phyloP scores from a whole-genome alignment of 108 stramenopile species.

The Nannochloropsis gaditana region DNA sequence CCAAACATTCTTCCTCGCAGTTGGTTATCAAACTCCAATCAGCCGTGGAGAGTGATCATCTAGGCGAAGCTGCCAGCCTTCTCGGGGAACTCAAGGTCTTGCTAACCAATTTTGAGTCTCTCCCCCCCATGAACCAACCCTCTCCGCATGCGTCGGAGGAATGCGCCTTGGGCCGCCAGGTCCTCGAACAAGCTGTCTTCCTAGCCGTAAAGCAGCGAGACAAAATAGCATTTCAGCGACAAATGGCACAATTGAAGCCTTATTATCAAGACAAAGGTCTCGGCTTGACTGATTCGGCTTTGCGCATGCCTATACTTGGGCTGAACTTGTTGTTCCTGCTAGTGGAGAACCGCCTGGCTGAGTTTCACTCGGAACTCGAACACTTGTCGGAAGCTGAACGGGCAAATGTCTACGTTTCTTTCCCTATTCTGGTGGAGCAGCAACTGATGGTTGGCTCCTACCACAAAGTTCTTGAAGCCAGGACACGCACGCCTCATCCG shows the following conservation, averaged over 20 bases:
- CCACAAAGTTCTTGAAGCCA: constrained; percentile 51
- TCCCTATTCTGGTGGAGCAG: constrained; percentile 52
- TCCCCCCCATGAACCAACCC: constrained; percentile 17
- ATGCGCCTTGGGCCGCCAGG: constrained; percentile 21
- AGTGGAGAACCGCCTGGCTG: constrained; percentile 56
- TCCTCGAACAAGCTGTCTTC: constrained; percentile 32
- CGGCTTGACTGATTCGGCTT: constrained; percentile 37
- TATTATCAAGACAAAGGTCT: constrained; percentile 39
- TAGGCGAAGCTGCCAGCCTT: not conserved
- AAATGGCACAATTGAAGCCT: constrained; percentile 44
- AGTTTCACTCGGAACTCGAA: constrained; percentile 57
- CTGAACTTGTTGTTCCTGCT: constrained; percentile 53
- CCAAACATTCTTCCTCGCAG: not conserved
- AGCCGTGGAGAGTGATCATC: not conserved
- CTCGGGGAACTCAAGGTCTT: not conserved
- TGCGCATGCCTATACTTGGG: constrained; percentile 43
- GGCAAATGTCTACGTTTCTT: constrained; percentile 40
- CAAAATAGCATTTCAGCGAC: constrained; percentile 28
- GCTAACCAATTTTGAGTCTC: not conserved
- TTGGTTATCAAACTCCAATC: constrained; percentile 1
- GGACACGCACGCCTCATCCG: constrained; percentile 45
- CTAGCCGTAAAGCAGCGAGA: constrained; percentile 27
- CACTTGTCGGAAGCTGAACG: constrained; percentile 46
- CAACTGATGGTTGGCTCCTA: constrained; percentile 56
- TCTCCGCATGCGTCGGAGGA: constrained; percentile 17